Evolutionary conservation across 257 asterid species (phyloP).

Genomic region (Gentiana straminea): DNA sequence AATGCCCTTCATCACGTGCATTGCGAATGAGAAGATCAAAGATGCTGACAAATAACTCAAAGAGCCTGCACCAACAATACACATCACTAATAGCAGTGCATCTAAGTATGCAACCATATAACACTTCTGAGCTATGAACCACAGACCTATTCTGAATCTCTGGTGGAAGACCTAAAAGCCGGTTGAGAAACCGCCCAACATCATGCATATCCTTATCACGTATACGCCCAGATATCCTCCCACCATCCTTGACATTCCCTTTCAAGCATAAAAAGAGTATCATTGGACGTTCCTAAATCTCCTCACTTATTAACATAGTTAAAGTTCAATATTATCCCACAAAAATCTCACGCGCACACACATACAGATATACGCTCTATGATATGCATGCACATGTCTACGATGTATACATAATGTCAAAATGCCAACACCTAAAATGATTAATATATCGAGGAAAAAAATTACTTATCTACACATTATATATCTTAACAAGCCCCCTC

Average conservation of each 20-base stretch:
- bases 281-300: background rate
- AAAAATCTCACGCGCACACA: no score
- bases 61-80: constrained; percentile 58
- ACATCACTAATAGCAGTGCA: constrained; percentile 17
- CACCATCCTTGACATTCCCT: constrained; percentile 77
- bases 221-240: constrained; percentile 72
- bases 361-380: no score
- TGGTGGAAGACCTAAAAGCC: constrained; percentile 91
- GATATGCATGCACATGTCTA: no score
- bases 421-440: no score
- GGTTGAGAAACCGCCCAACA: constrained; percentile 93
- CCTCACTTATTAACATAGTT: background rate
- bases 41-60: constrained; percentile 84
- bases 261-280: constrained; percentile 5
- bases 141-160: constrained; percentile 82
- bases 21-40: constrained; percentile 61
- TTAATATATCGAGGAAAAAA: no score
- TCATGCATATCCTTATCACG: constrained; percentile 94
- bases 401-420: no score
- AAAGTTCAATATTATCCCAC: no score
- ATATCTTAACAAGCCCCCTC: no score
- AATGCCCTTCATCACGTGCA: constrained; percentile 83
- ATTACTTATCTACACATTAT: no score
- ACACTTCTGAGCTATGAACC: constrained; percentile 11
- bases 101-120: background rate